A percentile compares a stretch with the other conserved stretches of the same genome.
These are phyloP conservation scores for Kluyveromyces starmeri DNA, from an alignment of 805 yeast species.

Conservation along the genomic window DNA sequence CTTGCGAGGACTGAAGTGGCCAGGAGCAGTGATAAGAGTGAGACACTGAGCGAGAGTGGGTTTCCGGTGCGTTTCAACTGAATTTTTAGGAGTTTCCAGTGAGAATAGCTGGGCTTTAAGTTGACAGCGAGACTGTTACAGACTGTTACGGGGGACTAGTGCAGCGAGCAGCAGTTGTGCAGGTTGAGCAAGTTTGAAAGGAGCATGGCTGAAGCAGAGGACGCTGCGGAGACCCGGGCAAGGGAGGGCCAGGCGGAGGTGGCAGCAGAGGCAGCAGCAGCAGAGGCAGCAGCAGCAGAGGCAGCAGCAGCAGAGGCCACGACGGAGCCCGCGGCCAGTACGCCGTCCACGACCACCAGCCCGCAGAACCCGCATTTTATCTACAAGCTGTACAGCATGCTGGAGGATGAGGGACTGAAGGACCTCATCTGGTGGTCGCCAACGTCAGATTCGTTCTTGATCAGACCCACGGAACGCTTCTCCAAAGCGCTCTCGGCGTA, in stretches of 20 bases:
- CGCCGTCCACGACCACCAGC: constrained; percentile 15
- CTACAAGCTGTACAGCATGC: constrained; percentile 84
- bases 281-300: not conserved
- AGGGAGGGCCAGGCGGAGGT: constrained; percentile 4
- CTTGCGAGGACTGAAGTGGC: too few species aligned
- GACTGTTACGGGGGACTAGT: too few species aligned
- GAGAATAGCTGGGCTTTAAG: too few species aligned
- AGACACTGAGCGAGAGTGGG: too few species aligned
- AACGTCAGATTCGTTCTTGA: constrained; percentile 59
- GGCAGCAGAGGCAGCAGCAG: constrained; percentile 1
- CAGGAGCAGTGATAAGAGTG: too few species aligned
- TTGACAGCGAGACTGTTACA: too few species aligned
- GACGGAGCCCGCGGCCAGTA: not conserved
- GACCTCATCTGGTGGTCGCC: constrained; percentile 85
- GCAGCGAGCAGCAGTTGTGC: not conserved
- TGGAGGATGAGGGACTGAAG: constrained; percentile 62
- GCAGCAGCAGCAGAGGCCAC: not conserved
- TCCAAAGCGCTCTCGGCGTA: constrained; percentile 57
- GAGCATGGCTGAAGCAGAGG: not conserved
- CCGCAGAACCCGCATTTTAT: constrained; percentile 56
- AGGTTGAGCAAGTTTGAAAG: too few species aligned
- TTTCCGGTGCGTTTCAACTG: too few species aligned
- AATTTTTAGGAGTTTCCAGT: too few species aligned
- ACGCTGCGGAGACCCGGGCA: not conserved
- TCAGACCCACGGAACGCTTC: constrained; percentile 83